Conservation (phyloP, 2,329 filamentous ascomycete species). For the Cytospora piceae region DNA sequence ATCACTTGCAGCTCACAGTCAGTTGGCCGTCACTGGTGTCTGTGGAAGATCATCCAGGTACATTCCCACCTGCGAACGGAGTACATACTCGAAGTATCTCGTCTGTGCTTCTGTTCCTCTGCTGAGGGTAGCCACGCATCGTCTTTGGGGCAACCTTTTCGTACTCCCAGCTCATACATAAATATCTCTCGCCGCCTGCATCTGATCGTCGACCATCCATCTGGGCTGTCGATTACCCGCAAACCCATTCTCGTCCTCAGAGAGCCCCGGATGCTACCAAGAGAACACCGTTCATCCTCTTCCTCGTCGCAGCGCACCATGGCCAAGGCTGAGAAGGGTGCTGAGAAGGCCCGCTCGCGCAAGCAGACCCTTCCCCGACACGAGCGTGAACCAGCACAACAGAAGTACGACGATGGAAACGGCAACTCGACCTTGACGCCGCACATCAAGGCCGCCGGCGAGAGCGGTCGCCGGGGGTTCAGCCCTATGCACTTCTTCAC, state of each 20-base stretch:
- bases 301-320: slow-evolving; percentile 18
- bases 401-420: slow-evolving; percentile 29
- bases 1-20: neutral
- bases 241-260: neutral
- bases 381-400: slow-evolving; percentile 32
- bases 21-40: neutral
- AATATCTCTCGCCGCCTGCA: neutral
- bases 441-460: slow-evolving; percentile 52
- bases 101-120: neutral
- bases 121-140: neutral
- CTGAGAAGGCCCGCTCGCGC: slow-evolving; percentile 31
- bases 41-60: neutral
- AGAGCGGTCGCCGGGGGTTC: slow-evolving; percentile 70
- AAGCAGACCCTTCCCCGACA: slow-evolving; percentile 36
- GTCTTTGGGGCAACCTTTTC: neutral
- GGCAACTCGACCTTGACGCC: slow-evolving; percentile 32
- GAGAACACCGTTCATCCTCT: slow-evolving; percentile 2
- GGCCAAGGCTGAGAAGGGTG: slow-evolving; percentile 26
- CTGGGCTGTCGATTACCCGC: neutral
- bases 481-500: slow-evolving; percentile 66
- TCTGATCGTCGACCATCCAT: neutral
- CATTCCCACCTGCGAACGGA: too few species aligned
- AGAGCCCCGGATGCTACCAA: neutral
- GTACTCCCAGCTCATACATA: neutral
- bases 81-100: neutral